Evolutionary conservation across 805 yeast species (phyloP).

Genomic region (Crinitomyces ghanaensis): DNA sequence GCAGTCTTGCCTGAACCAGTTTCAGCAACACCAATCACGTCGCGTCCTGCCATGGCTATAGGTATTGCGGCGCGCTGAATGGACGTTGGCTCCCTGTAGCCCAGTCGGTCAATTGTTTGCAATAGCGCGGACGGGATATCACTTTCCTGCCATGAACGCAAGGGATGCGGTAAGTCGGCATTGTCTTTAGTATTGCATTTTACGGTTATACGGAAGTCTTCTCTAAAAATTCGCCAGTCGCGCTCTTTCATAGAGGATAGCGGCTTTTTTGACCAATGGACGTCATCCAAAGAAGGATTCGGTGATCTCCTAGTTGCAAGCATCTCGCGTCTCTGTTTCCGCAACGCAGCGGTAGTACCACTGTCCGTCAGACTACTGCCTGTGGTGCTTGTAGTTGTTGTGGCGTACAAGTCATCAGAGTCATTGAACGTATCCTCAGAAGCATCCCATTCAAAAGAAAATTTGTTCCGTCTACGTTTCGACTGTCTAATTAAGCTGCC

Average conservation of each 20-base stretch:
- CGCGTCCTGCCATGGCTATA: conserved; percentile 43
- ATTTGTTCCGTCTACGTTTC: conserved; percentile 25
- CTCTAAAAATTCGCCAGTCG: conserved; percentile 83
- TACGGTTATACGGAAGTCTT: conserved; percentile 57
- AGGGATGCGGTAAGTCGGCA: conserved; percentile 47
- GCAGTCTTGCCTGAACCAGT: conserved; percentile 96
- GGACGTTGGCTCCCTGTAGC: conserved; percentile 68
- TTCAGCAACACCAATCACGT: conserved; percentile 83
- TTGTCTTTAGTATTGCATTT: conserved; percentile 36
- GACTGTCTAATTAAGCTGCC: conserved; percentile 4
- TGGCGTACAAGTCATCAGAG: conserved; percentile 35
- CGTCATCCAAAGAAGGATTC: conserved; percentile 16
- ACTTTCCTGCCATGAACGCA: conserved; percentile 66
- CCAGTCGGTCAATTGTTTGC: conserved; percentile 21
- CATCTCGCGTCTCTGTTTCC: conserved; percentile 17
- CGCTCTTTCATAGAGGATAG: conserved; percentile 56
- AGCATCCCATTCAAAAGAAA: conserved; percentile 58
- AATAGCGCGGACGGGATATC: conserved; percentile 34
- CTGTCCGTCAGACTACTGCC: not conserved
- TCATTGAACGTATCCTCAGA: conserved; percentile 51
- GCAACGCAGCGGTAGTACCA: conserved; percentile 5
- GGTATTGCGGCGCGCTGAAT: conserved; percentile 88
- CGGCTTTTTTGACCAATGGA: conserved; percentile 62
- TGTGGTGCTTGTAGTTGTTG: conserved; percentile 1
- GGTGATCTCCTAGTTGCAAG: conserved; percentile 7